A percentile compares a stretch with the other conserved stretches of the same genome.
Evolutionary conservation across 2,329 filamentous ascomycete genomes (phyloP).

Genomic region (Shiraia bambusicola): DNA sequence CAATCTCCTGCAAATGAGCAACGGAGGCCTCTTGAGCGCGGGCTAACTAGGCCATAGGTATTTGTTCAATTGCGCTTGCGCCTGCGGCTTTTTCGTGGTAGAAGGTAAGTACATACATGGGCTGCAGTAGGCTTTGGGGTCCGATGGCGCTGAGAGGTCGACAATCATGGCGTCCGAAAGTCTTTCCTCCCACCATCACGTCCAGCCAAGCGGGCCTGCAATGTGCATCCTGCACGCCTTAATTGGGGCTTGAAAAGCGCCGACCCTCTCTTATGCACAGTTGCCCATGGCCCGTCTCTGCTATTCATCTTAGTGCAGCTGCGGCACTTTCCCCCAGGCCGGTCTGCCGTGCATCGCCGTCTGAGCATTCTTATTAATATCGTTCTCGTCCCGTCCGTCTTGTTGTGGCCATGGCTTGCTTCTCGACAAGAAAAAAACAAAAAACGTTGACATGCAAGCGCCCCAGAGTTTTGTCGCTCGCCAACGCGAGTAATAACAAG

Average conservation of each 20-base stretch:
- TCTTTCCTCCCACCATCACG: conserved; percentile 17
- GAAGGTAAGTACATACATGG: conserved; percentile 4
- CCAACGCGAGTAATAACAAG: conserved; percentile 18
- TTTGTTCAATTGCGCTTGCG: conserved; percentile 13
- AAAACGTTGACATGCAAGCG: conserved; percentile 8
- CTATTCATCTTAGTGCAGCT: conserved; percentile 27
- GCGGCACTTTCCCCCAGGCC: conserved; percentile 13
- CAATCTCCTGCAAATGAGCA: conserved; percentile 10
- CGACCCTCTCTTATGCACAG: conserved; percentile 29
- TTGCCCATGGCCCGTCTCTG: conserved; percentile 20
- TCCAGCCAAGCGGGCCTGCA: conserved; percentile 31
- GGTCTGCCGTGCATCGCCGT: conserved; percentile 9
- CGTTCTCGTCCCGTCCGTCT: no score
- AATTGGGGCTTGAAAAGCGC: conserved; percentile 25
- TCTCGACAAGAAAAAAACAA: neutral
- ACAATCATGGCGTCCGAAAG: conserved; percentile 14
- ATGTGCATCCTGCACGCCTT: conserved; percentile 29
- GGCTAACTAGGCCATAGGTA: no score
- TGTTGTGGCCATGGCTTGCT: neutral
- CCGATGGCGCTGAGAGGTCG: conserved; percentile 29
- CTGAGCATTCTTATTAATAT: no score
- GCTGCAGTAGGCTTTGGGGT: conserved; percentile 10
- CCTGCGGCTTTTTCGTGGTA: conserved; percentile 12
- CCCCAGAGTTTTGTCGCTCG: conserved; percentile 23
- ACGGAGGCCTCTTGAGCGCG: no score